These are phyloP conservation scores for Stachybotrys chartarum DNA, from an alignment of 2,329 filamentous ascomycete species.

Conservation along the genomic window DNA sequence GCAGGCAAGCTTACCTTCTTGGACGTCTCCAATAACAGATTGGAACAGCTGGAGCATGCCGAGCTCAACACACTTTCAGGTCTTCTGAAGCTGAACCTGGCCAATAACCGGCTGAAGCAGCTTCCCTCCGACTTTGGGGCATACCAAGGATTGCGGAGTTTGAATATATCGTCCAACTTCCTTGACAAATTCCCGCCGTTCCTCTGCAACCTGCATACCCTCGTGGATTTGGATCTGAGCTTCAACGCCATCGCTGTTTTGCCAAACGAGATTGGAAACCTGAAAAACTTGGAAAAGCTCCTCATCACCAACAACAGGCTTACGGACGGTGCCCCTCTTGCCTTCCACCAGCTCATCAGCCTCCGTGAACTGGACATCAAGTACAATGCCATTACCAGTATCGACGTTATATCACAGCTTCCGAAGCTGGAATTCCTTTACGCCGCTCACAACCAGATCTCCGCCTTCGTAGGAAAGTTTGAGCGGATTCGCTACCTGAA, in stretches of 20 bases:
- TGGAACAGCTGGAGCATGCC: slow-evolving; percentile 81
- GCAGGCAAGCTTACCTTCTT: slow-evolving; percentile 79
- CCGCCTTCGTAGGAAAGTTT: slow-evolving; percentile 85
- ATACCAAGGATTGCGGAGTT: slow-evolving; percentile 70
- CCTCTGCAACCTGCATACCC: slow-evolving; percentile 69
- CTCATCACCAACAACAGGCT: slow-evolving; percentile 95
- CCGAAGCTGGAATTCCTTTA: slow-evolving; percentile 83
- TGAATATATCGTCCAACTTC: slow-evolving; percentile 93
- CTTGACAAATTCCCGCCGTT: slow-evolving; percentile 80
- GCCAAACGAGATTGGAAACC: slow-evolving; percentile 68
- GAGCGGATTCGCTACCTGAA: slow-evolving; percentile 75
- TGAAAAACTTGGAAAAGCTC: slow-evolving; percentile 77
- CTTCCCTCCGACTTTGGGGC: slow-evolving; percentile 77
- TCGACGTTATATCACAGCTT: slow-evolving; percentile 77
- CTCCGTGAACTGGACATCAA: slow-evolving; percentile 90
- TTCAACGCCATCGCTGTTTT: slow-evolving; percentile 84
- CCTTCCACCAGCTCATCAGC: slow-evolving; percentile 66
- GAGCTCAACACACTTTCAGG: slow-evolving; percentile 69
- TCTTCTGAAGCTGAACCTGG: slow-evolving; percentile 81
- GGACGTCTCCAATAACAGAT: slow-evolving; percentile 88
- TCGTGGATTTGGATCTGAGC: slow-evolving; percentile 92
- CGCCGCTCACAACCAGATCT: slow-evolving; percentile 88
- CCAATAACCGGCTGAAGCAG: slow-evolving; percentile 80
- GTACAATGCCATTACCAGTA: slow-evolving; percentile 83
- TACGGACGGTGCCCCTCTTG: slow-evolving; percentile 63